A percentile compares a stretch with the other conserved stretches of the same genome.
Evolutionary conservation across 2,329 filamentous ascomycete genomes (phyloP).

Genomic region (Sclerotinia nivalis): DNA sequence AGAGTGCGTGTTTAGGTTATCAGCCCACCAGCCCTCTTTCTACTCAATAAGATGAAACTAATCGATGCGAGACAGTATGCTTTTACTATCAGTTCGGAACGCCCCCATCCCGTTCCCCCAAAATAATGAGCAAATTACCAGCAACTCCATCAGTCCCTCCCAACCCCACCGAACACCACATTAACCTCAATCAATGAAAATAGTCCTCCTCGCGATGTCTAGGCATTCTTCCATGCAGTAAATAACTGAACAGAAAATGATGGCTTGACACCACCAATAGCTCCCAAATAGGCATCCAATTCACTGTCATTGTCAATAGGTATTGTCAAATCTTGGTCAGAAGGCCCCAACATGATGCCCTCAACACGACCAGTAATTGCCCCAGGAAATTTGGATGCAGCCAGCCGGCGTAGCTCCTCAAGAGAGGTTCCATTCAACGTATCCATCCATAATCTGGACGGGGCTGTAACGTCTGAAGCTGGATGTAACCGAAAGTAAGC

Average conservation of each 20-base stretch:
- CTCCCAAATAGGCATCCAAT: constrained; percentile 68
- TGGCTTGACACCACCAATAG: constrained; percentile 45
- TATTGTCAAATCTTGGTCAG: constrained; percentile 58
- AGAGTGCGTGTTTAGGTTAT: not conserved
- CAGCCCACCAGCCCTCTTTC: not conserved
- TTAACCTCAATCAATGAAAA: not conserved
- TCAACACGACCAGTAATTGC: constrained; percentile 61
- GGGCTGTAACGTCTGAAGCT: constrained; percentile 56
- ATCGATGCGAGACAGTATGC: not conserved
- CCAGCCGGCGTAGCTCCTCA: constrained; percentile 62
- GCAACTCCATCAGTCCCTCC: not conserved
- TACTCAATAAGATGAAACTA: not conserved
- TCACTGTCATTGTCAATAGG: constrained; percentile 71
- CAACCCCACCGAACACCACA: not conserved
- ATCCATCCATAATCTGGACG: constrained; percentile 62
- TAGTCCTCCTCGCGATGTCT: not conserved
- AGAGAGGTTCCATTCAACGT: constrained; percentile 58
- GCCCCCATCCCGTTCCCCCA: not conserved
- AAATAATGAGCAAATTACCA: not conserved
- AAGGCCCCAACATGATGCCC: constrained; percentile 61
- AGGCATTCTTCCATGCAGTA: constrained; percentile 38
- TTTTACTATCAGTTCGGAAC: not conserved
- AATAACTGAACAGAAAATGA: constrained; percentile 41
- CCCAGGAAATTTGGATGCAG: constrained; percentile 61
- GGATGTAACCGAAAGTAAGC: constrained; percentile 71